Evolutionary conservation across 129 eudicot genomes (phyloP).

Genomic region (Artemisia annua): DNA sequence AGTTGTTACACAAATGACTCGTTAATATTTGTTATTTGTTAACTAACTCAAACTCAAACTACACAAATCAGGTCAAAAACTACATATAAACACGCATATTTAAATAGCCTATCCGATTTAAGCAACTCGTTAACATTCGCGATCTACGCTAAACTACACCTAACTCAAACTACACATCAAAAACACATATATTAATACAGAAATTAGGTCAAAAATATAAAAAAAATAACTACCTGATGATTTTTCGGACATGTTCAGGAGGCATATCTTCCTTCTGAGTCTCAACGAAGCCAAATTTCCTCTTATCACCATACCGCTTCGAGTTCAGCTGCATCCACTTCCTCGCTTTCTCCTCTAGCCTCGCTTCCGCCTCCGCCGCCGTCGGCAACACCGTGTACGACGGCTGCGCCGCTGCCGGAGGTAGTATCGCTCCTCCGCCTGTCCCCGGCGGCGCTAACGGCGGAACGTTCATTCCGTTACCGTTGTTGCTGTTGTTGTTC

Average conservation of each 20-base stretch:
- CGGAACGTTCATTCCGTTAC: slow-evolving; percentile 43
- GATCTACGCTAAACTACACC: no score
- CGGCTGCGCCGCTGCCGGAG: slow-evolving; percentile 80
- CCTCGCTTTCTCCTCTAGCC: slow-evolving; percentile 86
- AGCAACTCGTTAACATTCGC: no score
- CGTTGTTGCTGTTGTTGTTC: slow-evolving; percentile 41
- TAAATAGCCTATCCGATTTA: no score
- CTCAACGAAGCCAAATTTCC: slow-evolving; percentile 97
- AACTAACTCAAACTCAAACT: no score
- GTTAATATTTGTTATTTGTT: no score
- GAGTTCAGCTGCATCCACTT: slow-evolving; percentile 97
- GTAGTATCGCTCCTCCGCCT: slow-evolving; percentile 72
- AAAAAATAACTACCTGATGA: slow-evolving; percentile 60
- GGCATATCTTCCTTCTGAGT: slow-evolving; percentile 99
- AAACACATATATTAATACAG: neutral
- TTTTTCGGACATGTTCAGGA: slow-evolving; percentile 94
- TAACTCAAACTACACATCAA: no score
- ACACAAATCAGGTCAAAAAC: no score
- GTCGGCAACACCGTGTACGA: slow-evolving; percentile 88
- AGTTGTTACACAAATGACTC: no score
- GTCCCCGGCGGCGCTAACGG: slow-evolving; percentile 81
- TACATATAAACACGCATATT: no score
- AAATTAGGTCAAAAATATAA: neutral
- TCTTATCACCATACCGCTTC: slow-evolving; percentile 93
- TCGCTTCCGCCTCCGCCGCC: slow-evolving; percentile 77